Percentiles rank a stretch among this genome's conserved stretches.
Conservation (phyloP, 2,329 filamentous ascomycete genomes). For the Pyricularia sp. region DNA sequence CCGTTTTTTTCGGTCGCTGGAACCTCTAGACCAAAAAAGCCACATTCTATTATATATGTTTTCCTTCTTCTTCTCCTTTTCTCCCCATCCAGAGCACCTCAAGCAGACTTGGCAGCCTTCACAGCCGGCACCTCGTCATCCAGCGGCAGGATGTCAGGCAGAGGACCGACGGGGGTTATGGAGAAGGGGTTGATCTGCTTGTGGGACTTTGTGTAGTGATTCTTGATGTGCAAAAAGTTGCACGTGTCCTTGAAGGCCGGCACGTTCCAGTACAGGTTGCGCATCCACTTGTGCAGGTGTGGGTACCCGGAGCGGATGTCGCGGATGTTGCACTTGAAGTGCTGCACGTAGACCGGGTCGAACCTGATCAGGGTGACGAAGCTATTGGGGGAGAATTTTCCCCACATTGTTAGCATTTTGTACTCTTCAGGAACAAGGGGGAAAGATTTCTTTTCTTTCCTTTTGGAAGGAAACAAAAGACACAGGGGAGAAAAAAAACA, state of each 20-base stretch:
- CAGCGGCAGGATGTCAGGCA: conserved; percentile 66
- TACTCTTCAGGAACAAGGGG: neutral
- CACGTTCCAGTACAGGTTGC: conserved; percentile 71
- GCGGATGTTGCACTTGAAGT: conserved; percentile 76
- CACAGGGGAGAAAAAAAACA: neutral
- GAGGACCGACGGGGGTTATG: conserved; percentile 76
- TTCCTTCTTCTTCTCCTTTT: too few relatives aligned
- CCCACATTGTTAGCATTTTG: neutral
- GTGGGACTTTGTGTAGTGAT: conserved; percentile 49
- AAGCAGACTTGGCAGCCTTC: conserved; percentile 9
- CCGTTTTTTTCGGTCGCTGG: too few relatives aligned
- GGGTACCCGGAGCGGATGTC: conserved; percentile 81
- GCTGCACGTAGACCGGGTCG: conserved; percentile 62
- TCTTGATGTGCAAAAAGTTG: conserved; percentile 92
- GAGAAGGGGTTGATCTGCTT: conserved; percentile 52
- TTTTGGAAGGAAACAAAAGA: too few relatives aligned
- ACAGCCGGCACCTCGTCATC: conserved; percentile 63
- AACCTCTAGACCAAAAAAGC: too few relatives aligned
- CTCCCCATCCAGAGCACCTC: too few relatives aligned
- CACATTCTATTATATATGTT: too few relatives aligned
- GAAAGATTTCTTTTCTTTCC: too few relatives aligned
- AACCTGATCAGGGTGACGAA: neutral
- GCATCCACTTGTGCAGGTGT: conserved; percentile 65
- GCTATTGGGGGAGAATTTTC: conserved; percentile 11
- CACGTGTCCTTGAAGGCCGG: conserved; percentile 71